A percentile compares a stretch with the other conserved stretches of the same genome.
Evolutionary conservation across 805 yeast genomes (phyloP).

Genomic region (Groenewaldozyma salmanticensis): DNA sequence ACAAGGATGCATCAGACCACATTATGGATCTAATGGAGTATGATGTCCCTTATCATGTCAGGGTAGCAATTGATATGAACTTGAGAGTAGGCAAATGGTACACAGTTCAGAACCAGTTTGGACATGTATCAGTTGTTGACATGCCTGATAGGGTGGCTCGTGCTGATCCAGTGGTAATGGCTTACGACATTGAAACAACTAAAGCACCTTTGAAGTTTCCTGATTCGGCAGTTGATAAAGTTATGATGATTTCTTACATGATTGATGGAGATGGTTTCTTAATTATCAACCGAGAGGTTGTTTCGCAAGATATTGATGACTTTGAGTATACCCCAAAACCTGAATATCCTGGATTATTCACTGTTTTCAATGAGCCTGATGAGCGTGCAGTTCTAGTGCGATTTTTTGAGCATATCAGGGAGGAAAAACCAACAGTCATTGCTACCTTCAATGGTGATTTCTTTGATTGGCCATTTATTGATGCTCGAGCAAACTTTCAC

Average conservation of each 20-base stretch:
- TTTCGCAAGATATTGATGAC: conserved; percentile 89
- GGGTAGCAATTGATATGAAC: conserved; percentile 83
- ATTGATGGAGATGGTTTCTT: conserved; percentile 94
- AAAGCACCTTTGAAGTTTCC: conserved; percentile 96
- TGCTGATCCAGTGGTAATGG: conserved; percentile 94
- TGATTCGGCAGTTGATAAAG: conserved; percentile 78
- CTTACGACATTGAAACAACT: conserved; percentile 96
- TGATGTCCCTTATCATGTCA: conserved; percentile 93
- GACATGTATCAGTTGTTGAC: conserved; percentile 45
- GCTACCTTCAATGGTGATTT: conserved; percentile 98
- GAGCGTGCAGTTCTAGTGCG: conserved; percentile 65
- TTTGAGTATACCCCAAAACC: conserved; percentile 97
- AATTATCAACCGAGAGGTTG: conserved; percentile 89
- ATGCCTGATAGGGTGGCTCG: conserved; percentile 74
- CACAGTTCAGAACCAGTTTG: conserved; percentile 55
- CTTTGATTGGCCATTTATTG: conserved; percentile 99
- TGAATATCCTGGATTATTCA: conserved; percentile 83
- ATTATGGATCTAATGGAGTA: conserved; percentile 82
- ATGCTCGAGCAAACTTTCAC: conserved; percentile 72
- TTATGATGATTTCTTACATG: conserved; percentile 99
- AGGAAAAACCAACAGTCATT: conserved; percentile 87
- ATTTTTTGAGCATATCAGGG: conserved; percentile 86
- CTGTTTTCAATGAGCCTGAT: conserved; percentile 81
- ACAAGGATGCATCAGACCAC: conserved; percentile 44
- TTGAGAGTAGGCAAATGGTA: conserved; percentile 96